Percentiles rank a stretch among this genome's conserved stretches.
phyloP scores from a whole-genome alignment of 106 monocot genomes.

The Agapanthus africanus region DNA sequence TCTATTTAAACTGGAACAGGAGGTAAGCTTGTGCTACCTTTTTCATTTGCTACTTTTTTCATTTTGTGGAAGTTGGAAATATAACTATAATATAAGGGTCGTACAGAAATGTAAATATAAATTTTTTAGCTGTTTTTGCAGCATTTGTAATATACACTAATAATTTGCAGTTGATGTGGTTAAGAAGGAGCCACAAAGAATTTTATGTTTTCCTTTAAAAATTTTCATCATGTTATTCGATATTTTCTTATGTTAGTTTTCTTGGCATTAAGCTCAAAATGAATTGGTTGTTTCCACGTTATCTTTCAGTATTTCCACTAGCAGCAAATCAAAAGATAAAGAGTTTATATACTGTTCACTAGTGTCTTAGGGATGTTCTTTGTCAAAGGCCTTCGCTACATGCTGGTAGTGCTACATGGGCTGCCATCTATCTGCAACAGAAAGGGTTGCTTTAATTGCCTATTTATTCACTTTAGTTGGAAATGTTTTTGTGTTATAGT shows the following conservation, averaged over 20 bases:
- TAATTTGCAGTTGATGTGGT: background rate
- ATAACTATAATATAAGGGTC: background rate
- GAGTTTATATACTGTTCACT: no score
- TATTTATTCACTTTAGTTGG: background rate
- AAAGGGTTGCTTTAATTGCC: background rate
- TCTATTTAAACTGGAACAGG: constrained; percentile 90
- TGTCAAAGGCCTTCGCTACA: no score
- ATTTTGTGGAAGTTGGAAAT: background rate
- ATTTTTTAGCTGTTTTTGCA: background rate
- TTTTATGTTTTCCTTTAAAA: background rate
- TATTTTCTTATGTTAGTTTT: background rate
- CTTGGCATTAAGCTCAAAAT: background rate
- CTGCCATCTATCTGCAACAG: background rate
- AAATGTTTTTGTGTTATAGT: no score
- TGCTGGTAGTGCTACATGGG: no score
- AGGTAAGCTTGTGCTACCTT: constrained; percentile 28
- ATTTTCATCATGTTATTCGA: background rate
- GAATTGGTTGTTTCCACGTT: background rate
- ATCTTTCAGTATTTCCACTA: background rate
- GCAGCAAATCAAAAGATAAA: background rate
- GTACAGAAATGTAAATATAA: background rate
- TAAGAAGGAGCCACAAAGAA: background rate
- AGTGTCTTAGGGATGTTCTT: no score
- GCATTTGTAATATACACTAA: background rate
- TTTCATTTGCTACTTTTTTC: background rate